Evolutionary conservation across 78 protist genomes (phyloP).

Genomic region (Dictyostelium discoideum): dicty_2.7 NC_007090.3:3226001-3226500

Average conservation of each 20-base stretch:
- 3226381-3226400: background rate
- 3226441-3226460: background rate
- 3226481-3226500: background rate
- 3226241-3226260: conserved; percentile 44
- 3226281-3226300: conserved; percentile 47
- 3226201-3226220: conserved; percentile 70
- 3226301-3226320: background rate
- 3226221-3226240: conserved; percentile 61
- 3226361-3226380: background rate
- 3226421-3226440: background rate
- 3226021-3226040: background rate
- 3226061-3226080: background rate
- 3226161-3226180: background rate
- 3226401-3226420: background rate
- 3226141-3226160: conserved; percentile 23
- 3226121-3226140: background rate
- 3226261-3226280: conserved; percentile 1
- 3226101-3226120: background rate
- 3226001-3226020: conserved; percentile 19
- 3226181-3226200: conserved; percentile 27
- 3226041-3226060: background rate
- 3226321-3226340: background rate
- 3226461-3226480: conserved; percentile 17
- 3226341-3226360: background rate
- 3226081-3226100: conserved; percentile 30